These are phyloP conservation scores for Saccharomycopsis hybrid DNA, from an alignment of 1,139 yeast genomes.

Conservation along the genomic window DNA sequence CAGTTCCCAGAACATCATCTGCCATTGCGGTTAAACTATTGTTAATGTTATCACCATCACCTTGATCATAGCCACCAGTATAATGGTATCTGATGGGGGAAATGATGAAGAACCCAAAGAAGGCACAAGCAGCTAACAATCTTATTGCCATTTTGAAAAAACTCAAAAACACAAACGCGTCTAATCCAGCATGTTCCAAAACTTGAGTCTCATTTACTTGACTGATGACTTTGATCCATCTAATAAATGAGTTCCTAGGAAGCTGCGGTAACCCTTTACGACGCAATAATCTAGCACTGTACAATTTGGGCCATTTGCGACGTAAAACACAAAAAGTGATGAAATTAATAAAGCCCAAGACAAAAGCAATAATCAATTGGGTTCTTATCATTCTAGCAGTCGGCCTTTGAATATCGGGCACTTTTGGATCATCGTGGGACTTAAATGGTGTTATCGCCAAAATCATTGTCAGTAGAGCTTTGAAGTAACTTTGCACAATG, in stretches of 20 bases:
- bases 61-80: constrained; percentile 61
- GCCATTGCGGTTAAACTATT: constrained; percentile 13
- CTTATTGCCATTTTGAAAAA: constrained; percentile 75
- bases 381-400: constrained; percentile 37
- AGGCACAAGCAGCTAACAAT: constrained; percentile 48
- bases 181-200: constrained; percentile 57
- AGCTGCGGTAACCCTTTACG: constrained; percentile 18
- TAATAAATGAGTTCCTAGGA: constrained; percentile 34
- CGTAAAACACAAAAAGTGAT: constrained; percentile 58
- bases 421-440: constrained; percentile 11
- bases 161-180: constrained; percentile 64
- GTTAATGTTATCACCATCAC: constrained; percentile 34
- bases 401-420: constrained; percentile 36
- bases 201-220: constrained; percentile 46
- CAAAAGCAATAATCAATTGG: constrained; percentile 54
- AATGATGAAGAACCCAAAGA: constrained; percentile 59
- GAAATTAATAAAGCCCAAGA: constrained; percentile 60
- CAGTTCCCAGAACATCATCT: constrained; percentile 23
- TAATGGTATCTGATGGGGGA: constrained; percentile 69
- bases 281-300: constrained; percentile 43
- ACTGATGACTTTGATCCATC: constrained; percentile 48
- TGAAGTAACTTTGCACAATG: not conserved
- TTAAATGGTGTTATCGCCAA: too few species aligned
- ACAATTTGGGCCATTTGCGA: constrained; percentile 61
- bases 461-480: not conserved